These are phyloP conservation scores for Aspergillus homomorphus DNA, from an alignment of 495 filamentous ascomycete genomes.

Conservation along the genomic window DNA sequence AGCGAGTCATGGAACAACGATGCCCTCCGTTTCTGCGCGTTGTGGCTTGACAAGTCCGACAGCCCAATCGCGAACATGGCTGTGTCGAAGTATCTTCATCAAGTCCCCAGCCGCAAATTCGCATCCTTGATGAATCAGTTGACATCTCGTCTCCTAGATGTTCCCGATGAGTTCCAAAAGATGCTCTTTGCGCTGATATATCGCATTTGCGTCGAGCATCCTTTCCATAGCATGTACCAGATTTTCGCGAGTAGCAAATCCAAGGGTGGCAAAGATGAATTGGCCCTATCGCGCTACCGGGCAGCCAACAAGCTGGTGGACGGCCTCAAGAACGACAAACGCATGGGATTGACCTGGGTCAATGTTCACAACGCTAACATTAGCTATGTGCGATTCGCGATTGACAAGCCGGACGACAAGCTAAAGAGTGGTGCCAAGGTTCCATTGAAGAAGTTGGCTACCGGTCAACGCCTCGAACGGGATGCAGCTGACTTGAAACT, in stretches of 20 bases:
- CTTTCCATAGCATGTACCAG: constrained; percentile 94
- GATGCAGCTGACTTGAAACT: constrained; percentile 58
- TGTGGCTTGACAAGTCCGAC: constrained; percentile 85
- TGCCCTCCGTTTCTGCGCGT: constrained; percentile 85
- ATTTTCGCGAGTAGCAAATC: constrained; percentile 78
- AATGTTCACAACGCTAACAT: constrained; percentile 69
- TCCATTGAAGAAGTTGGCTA: constrained; percentile 54
- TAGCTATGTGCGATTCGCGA: constrained; percentile 69
- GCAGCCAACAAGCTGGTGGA: constrained; percentile 68
- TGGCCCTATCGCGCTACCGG: constrained; percentile 64
- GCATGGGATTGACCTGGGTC: constrained; percentile 52
- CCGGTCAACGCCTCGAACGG: constrained; percentile 55
- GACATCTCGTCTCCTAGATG: constrained; percentile 79
- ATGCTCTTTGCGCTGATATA: constrained; percentile 69
- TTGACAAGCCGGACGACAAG: constrained; percentile 55
- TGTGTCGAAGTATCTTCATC: constrained; percentile 62
- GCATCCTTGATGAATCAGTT: constrained; percentile 93
- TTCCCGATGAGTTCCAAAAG: constrained; percentile 64
- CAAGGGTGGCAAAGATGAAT: constrained; percentile 64
- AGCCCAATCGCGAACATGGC: constrained; percentile 70
- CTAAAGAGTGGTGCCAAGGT: constrained; percentile 67
- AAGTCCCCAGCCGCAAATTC: constrained; percentile 88
- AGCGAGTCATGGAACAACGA: constrained; percentile 87
- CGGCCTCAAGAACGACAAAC: constrained; percentile 51
- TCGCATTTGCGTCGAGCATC: constrained; percentile 84